Evolutionary conservation across 2,329 filamentous ascomycete genomes (phyloP), one percentile per base, ranked within the genome.

Genomic region (Penicillium oxalicum): DNA sequence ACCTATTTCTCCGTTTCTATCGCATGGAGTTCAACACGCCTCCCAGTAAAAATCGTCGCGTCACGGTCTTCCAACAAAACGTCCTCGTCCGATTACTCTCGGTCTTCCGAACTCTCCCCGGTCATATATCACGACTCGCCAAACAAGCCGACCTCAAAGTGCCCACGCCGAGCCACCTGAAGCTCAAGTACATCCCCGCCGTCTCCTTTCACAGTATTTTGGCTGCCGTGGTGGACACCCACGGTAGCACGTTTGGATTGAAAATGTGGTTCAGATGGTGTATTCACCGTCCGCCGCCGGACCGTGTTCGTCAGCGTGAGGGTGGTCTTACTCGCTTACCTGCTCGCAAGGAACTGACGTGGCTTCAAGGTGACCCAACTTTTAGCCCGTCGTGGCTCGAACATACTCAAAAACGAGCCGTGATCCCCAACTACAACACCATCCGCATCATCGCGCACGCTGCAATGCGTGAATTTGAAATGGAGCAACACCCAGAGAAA

Each of bases 141-240:
- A 44, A 48, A n/a, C 41, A 61, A 8, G 49, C 54, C 24, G 54
- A 54, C 5, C 48, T 56, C 52, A 52, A 52, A 18, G 37, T 42
- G 28, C 33, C 44, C 18, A 38, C 47, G 13, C 48, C 43, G 41
- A 40, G 48, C 11, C 58, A 48, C 29, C 53, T 61, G 39, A 54
- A 54, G 25, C 35, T 63, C 29, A 57, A 58, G 13, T 57, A 60
- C 47, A 58, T 73, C 27, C 61, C 69, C 9, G 57, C 69, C 0
- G 59, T 62, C 3, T 63, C 74, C 5, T 81, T 82, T 69, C 76
- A 81, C 51, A 57, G 61, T 13, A 52, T 82, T 5, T 74, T 86
- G 5, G 68, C 74, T 38, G 78, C 76, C n/a, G 68, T 82, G 7
- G 74, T 79, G 2, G 71, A 75, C 27, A 67, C 68, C 0, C 71